These are phyloP conservation scores for Monilinia fructicola DNA, from an alignment of 2,329 filamentous ascomycete genomes.

Conservation along the genomic window DNA sequence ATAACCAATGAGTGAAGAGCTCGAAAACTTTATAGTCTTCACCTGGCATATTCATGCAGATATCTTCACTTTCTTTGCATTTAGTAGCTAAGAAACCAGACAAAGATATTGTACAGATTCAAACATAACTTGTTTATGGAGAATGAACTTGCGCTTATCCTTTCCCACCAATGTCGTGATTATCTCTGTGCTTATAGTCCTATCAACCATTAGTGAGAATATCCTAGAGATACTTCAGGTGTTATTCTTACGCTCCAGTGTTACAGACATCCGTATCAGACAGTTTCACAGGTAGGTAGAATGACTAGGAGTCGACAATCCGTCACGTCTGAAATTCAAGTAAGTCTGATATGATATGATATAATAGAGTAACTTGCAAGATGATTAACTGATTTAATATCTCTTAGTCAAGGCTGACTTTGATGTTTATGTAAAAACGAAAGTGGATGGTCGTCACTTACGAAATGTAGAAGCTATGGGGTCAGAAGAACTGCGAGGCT, in stretches of 20 bases:
- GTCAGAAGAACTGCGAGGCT: neutral
- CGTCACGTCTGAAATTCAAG: neutral
- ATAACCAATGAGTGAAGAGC: constrained; percentile 23
- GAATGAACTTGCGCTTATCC: constrained; percentile 27
- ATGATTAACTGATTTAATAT: neutral
- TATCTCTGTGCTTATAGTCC: constrained; percentile 25
- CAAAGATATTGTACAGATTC: constrained; percentile 20
- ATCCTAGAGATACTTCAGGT: fast-evolving
- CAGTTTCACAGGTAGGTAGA: neutral
- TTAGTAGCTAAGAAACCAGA: constrained; percentile 19
- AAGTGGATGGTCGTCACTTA: too few relatives aligned
- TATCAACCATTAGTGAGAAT: neutral
- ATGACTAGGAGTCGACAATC: too few relatives aligned
- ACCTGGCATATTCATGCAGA: constrained; percentile 23
- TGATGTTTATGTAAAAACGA: too few relatives aligned
- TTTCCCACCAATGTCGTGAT: constrained; percentile 33
- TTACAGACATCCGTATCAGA: neutral
- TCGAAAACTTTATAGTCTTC: constrained; percentile 18
- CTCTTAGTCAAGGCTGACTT: too few relatives aligned
- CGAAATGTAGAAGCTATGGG: neutral
- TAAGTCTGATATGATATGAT: too few relatives aligned
- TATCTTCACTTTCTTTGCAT: constrained; percentile 24
- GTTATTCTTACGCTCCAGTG: neutral
- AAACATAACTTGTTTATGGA: constrained; percentile 34
- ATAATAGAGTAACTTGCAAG: neutral